Base-by-base conservation (phyloP, 345 rosid species). In the Citrus hindsii region DNA sequence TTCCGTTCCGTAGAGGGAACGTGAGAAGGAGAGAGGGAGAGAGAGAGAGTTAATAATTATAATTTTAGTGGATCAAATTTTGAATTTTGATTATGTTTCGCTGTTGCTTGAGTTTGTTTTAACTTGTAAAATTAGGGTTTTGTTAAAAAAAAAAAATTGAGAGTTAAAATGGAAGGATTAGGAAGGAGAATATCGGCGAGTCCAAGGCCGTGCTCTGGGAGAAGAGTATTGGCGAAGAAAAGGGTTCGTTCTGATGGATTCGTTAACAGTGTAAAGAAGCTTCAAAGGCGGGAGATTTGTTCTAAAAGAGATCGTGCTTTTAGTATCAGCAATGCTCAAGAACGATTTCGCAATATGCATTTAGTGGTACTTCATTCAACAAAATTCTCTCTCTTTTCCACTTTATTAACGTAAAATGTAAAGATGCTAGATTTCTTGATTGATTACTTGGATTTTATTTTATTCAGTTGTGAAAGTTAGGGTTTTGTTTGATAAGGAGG, bases 111-210 rank as follows among this genome's bases (percentile, higher is more conserved):
- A 32, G 55, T 78, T 53, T 4, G 53, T 19, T 62, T 30, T 0
- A 35, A 24, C 16, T 62, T 60, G n/a, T 24, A 35, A 7, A 42
- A 25, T 62, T 69, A 74, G 67, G 67, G 58, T 67, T 67, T 6
- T 65, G 19, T 38, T 38, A 1, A 38, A 9, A 9, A 38, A 38
- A 7, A 7, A 38, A 8, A 8, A 38, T 7, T 38, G 10, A 38
- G 12, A 42, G 35, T 12, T n/a, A 14, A 53, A 24, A 37, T 61
- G 77, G 77, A 61, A 13, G 76, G 78, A 89, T 91, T 89, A 83
- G 97, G 97, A 73, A 86, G 97, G 84, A 87, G 94, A 79, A 89
- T 93, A 78, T 85, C 94, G 78, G 95, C 95, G 58, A 91, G 83
- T 81, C 94, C 93, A 59, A 84, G 98, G 86, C 97, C 98, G 28